Conservation (phyloP, 129 eudicot genomes). For the Flaveria linearis region DNA sequence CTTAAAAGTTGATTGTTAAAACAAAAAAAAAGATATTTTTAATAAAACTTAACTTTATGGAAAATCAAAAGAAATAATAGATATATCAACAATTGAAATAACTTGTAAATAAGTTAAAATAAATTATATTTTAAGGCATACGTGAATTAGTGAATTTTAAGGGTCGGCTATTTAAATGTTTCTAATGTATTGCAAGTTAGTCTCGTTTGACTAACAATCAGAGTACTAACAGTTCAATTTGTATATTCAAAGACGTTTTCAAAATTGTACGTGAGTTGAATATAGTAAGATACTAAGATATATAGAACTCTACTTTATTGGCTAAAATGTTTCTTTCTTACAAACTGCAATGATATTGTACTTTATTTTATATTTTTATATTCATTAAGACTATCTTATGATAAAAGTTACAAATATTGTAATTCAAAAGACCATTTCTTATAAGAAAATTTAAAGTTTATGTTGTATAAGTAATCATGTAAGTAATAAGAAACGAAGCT, state of each 20-base stretch:
- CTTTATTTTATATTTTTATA: neutral
- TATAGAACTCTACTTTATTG: neutral
- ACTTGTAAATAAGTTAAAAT: neutral
- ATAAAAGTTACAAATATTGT: neutral
- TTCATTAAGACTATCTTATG: neutral
- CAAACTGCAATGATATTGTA: no score
- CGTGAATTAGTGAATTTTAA: neutral
- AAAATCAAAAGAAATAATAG: no score
- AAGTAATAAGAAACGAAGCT: constrained; percentile 7
- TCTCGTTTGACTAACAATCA: neutral
- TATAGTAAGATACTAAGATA: neutral
- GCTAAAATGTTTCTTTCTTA: neutral
- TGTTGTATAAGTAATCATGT: constrained; percentile 4
- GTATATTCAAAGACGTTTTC: neutral
- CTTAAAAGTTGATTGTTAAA: no score
- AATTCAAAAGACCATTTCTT: neutral
- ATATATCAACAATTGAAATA: neutral
- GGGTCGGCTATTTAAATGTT: neutral
- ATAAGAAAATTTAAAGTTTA: neutral
- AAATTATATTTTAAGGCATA: neutral
- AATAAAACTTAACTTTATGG: no score
- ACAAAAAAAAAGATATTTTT: no score
- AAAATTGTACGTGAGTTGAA: neutral
- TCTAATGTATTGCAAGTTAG: neutral
- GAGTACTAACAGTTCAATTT: neutral